Evolutionary conservation across 108 stramenopile species (phyloP), one percentile per base, ranked within the genome.

Genomic region (Cyclotella cryptica): DNA sequence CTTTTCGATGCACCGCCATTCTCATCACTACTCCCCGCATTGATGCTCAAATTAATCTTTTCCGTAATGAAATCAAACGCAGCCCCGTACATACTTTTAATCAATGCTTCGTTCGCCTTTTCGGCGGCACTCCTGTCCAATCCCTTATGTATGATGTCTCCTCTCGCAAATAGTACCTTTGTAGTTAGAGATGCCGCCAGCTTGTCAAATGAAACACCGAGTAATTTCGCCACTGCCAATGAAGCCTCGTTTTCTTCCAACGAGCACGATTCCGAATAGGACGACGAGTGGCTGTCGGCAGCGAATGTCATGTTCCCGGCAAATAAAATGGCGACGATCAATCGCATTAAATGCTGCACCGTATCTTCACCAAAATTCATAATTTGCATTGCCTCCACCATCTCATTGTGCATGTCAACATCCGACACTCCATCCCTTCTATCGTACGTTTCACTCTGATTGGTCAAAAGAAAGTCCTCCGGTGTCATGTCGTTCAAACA

Each of bases 1-100:
- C 30, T 52, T 18, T 47, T 27, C 24, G 22, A n/a, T 13, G 65
- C 12, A 28, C 30, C 14, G 3, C 58, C 67, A 10, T 4, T 27
- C 21, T 9, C 18, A 1, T 18, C 73, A 26, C 53, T 45, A 35
- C 61, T 40, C 14, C 78, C 81, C 7, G 69, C 79, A 53, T 57
- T 66, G 17, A 85, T 89, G 42, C 79, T 75, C 0, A 51, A 60
- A 59, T 92, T 92, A 53, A 92, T 86, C 46, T 72, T 83, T 62
- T 85, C 80, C 0, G 93, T 88, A 19, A 93, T 68, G 41, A 75
- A 74, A 66, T 94, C 87, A 75, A 97, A 97, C 18, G 93, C 69
- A 5, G 85, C 84, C 14, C 89, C 88, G 81, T 97, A 98, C 54
- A 98, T 80, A 10, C 88, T 91, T 83, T 98, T 98, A 18, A 96